Conservation (phyloP, 768 basidiomycete species). For the Podaxis sp. region DNA sequence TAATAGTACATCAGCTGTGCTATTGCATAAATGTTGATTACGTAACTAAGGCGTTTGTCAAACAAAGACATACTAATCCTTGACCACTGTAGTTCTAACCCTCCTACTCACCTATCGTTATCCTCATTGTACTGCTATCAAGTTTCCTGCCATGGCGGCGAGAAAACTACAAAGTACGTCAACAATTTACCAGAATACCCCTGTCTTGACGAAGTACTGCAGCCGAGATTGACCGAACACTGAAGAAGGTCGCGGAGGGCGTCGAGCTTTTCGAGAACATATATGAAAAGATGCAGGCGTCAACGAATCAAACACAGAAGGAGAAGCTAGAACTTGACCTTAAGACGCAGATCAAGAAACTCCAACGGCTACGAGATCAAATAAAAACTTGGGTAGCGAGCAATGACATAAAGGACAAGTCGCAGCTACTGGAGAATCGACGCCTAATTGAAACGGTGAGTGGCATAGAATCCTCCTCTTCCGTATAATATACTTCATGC, state of each 20-base stretch:
- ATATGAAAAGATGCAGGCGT: conserved; percentile 97
- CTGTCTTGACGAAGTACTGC: conserved; percentile 11
- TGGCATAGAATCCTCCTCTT: conserved; percentile 11
- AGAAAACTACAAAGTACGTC: conserved; percentile 81
- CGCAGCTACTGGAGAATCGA: conserved; percentile 85
- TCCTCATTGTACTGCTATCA: neutral
- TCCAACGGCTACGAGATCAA: conserved; percentile 96
- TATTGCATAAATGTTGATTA: neutral
- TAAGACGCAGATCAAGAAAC: conserved; percentile 95
- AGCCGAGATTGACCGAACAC: conserved; percentile 98
- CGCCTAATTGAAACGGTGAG: conserved; percentile 95
- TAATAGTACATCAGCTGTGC: too few species aligned
- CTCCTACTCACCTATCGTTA: neutral
- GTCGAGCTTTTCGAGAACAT: conserved; percentile 94
- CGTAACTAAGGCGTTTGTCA: neutral
- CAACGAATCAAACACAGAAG: conserved; percentile 78
- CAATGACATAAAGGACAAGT: conserved; percentile 99
- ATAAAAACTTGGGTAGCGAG: conserved; percentile 99
- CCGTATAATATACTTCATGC: neutral
- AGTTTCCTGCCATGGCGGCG: conserved; percentile 64
- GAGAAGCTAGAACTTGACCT: conserved; percentile 48
- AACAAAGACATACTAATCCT: conserved; percentile 1
- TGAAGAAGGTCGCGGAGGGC: conserved; percentile 95
- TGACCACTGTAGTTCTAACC: neutral
- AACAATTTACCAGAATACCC: too few species aligned